Conservation (phyloP, 1,284 basidiomycete genomes). For the Cystodermella granulosa region DNA sequence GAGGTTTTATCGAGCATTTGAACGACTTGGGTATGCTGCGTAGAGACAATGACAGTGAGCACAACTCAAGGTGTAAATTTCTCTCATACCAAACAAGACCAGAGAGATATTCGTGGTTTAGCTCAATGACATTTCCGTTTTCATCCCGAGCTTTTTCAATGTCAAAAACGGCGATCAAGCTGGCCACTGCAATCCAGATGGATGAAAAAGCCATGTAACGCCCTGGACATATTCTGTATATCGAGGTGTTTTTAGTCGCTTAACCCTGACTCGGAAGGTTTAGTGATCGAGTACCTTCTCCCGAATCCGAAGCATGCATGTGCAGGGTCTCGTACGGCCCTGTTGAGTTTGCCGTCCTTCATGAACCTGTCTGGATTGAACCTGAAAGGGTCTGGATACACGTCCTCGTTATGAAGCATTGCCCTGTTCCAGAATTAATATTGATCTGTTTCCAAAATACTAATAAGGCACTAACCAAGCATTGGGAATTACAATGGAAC, state of each 20-base stretch:
- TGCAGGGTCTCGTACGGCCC: constrained; percentile 21
- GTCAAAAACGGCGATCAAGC: constrained; percentile 29
- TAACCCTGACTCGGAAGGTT: not conserved
- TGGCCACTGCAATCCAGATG: constrained; percentile 32
- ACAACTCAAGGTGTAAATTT: not conserved
- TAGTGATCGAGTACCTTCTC: constrained; percentile 23
- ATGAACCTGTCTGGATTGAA: constrained; percentile 43
- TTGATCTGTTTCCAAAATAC: not conserved
- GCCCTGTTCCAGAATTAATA: constrained; percentile 23
- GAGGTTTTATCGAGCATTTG: constrained; percentile 16
- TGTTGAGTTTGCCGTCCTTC: constrained; percentile 28
- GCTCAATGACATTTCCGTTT: constrained; percentile 24
- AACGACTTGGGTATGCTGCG: constrained; percentile 15
- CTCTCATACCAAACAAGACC: constrained; percentile 13
- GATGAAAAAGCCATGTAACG: constrained; percentile 31
- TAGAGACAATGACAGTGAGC: not conserved
- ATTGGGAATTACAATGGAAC: constrained; percentile 32
- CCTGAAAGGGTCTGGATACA: constrained; percentile 36
- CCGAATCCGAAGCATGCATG: constrained; percentile 36
- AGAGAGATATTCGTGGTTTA: constrained; percentile 13
- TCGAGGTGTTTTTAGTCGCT: not conserved
- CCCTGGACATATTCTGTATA: constrained; percentile 46
- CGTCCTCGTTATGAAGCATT: constrained; percentile 37
- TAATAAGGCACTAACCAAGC: constrained; percentile 19
- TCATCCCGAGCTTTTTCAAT: constrained; percentile 21